Percentiles rank a stretch among this genome's conserved stretches.
Conservation (phyloP, 2,329 filamentous ascomycete genomes). For the Aspergillus brasiliensis region DNA sequence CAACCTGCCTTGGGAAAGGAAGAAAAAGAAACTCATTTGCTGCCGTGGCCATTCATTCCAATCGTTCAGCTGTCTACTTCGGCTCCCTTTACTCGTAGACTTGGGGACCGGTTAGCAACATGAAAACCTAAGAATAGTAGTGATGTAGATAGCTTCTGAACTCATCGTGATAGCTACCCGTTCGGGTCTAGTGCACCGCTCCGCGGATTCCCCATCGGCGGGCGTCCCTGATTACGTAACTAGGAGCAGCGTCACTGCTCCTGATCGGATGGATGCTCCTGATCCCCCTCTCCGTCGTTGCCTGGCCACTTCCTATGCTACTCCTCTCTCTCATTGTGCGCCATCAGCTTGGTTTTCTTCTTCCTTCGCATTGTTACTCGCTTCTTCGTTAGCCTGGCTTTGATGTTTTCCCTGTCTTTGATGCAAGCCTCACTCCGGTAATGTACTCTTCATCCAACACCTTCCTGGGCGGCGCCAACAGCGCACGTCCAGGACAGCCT, state of each 20-base stretch:
- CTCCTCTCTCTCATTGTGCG: constrained; percentile 22
- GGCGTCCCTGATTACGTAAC: constrained; percentile 27
- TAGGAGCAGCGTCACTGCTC: constrained; percentile 31
- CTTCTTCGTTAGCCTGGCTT: background rate
- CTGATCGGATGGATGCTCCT: constrained; percentile 25
- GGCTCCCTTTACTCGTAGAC: too few species aligned
- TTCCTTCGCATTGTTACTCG: background rate
- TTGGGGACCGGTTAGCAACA: too few species aligned
- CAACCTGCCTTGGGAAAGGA: background rate
- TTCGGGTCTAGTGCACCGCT: background rate
- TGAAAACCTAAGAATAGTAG: too few species aligned
- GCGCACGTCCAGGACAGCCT: constrained; percentile 68
- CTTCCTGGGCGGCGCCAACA: constrained; percentile 77
- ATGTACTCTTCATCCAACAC: constrained; percentile 94
- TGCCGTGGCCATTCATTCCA: background rate
- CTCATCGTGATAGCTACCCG: background rate
- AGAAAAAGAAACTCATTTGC: background rate
- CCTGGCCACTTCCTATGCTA: constrained; percentile 25
- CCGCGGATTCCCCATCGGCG: background rate
- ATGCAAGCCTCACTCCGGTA: constrained; percentile 34
- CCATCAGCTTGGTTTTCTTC: constrained; percentile 5
- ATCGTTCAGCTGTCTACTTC: background rate
- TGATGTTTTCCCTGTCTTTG: constrained; percentile 17
- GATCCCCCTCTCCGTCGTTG: constrained; percentile 17
- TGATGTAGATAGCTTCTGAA: background rate